phyloP scores from a whole-genome alignment of 2,329 filamentous ascomycete genomes.

The Aspergillus cejpii region DNA sequence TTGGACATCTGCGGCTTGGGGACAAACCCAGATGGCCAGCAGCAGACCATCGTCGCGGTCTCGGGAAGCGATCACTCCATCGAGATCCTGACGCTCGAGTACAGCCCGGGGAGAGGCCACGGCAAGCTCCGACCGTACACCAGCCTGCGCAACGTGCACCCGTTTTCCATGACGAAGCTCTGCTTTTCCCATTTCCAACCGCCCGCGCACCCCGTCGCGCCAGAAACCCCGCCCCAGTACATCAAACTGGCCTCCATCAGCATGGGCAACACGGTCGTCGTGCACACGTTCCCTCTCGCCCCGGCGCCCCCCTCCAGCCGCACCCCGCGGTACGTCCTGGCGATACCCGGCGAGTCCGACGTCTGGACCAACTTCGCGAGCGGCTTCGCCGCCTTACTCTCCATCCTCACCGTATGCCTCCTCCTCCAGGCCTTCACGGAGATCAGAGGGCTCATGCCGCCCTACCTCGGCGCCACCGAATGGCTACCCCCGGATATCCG shows the following conservation, averaged over 20 bases:
- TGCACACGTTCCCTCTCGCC: conserved; percentile 68
- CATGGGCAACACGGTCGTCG: conserved; percentile 69
- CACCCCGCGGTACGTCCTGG: conserved; percentile 63
- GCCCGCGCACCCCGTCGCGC: conserved; percentile 44
- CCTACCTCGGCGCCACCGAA: conserved; percentile 51
- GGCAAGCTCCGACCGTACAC: conserved; percentile 46
- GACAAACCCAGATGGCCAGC: conserved; percentile 52
- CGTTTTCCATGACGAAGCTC: conserved; percentile 53
- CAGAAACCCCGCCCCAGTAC: conserved; percentile 49
- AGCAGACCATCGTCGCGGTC: conserved; percentile 74
- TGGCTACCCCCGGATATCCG: conserved; percentile 51
- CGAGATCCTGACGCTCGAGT: conserved; percentile 69
- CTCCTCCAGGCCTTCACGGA: conserved; percentile 58
- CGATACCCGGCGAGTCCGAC: conserved; percentile 51
- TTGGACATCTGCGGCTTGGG: conserved; percentile 69
- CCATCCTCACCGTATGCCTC: conserved; percentile 58
- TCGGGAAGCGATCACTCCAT: conserved; percentile 75
- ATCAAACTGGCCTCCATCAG: conserved; percentile 76
- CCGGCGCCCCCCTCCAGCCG: conserved; percentile 39
- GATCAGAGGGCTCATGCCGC: conserved; percentile 51
- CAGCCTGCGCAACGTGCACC: conserved; percentile 50
- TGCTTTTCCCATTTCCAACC: conserved; percentile 48
- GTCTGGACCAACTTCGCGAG: conserved; percentile 49
- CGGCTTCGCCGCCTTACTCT: conserved; percentile 52
- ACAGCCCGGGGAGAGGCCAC: conserved; percentile 43